Percentiles rank a stretch among this genome's conserved stretches.
Evolutionary conservation across 208 protist genomes (phyloP).

Genomic region (Blastocrithidia nonstop): DNA sequence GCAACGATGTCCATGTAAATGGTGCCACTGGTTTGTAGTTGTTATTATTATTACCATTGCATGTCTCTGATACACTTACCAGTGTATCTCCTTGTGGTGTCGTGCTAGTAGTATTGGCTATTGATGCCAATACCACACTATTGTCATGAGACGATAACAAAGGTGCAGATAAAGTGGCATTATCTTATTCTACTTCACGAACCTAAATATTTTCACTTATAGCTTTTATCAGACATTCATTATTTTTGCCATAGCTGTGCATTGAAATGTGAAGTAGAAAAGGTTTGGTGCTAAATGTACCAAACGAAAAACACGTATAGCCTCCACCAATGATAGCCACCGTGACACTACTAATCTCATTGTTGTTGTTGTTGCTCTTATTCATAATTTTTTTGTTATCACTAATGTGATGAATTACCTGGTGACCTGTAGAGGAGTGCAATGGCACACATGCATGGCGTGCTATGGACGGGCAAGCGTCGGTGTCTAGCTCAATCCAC

Average conservation of each 20-base stretch:
- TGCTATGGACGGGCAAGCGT: slow-evolving; percentile 29
- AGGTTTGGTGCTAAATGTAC: slow-evolving; percentile 55
- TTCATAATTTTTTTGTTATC: neutral
- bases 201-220: no score
- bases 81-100: neutral
- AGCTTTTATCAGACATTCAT: neutral
- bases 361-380: neutral
- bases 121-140: neutral
- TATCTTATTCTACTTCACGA: no score
- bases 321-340: slow-evolving; percentile 62
- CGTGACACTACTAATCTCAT: slow-evolving; percentile 23
- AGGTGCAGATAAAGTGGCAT: neutral
- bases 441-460: slow-evolving; percentile 37
- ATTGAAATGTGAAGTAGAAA: slow-evolving; percentile 26
- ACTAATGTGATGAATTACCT: no score
- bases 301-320: slow-evolving; percentile 85
- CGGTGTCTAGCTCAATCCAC: no score
- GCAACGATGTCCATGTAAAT: slow-evolving; percentile 3
- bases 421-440: no score
- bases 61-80: no score
- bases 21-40: neutral
- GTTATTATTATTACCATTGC: no score
- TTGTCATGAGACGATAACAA: neutral
- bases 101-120: neutral
- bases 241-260: neutral